Evolutionary conservation across 495 filamentous ascomycete genomes (phyloP).

Genomic region (Entonaema liquescens): DNA sequence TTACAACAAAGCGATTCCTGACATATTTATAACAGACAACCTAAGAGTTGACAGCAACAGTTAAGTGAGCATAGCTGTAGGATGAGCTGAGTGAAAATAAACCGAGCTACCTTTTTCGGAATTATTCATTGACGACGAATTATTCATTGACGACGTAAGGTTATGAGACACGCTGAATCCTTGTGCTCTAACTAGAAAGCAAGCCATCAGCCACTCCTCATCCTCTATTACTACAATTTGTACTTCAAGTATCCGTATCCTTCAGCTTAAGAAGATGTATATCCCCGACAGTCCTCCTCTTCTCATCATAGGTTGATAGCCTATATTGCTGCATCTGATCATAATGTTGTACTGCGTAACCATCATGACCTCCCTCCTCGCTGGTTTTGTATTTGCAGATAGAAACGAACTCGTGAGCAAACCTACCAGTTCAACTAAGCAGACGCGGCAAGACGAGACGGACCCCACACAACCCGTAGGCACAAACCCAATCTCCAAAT

Average conservation of each 20-base stretch:
- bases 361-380: neutral
- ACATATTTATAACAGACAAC: neutral
- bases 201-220: neutral
- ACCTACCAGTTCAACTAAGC: neutral
- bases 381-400: neutral
- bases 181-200: neutral
- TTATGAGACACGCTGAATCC: conserved; percentile 2
- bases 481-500: conserved; percentile 41
- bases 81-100: neutral
- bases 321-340: neutral
- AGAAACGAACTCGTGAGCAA: neutral
- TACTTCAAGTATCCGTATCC: neutral
- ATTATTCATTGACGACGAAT: neutral
- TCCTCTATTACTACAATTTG: neutral
- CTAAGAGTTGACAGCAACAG: too few relatives aligned
- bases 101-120: neutral
- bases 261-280: neutral
- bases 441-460: neutral
- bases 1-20: too few relatives aligned
- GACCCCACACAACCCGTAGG: conserved; percentile 51
- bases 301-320: neutral
- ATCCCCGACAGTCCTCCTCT: neutral
- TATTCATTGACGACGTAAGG: neutral
- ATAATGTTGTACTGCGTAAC: neutral
- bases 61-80: neutral